Evolutionary conservation across 129 eudicot species (phyloP), one percentile per base, ranked within the genome.

Genomic region (Sambucus nigra): DNA sequence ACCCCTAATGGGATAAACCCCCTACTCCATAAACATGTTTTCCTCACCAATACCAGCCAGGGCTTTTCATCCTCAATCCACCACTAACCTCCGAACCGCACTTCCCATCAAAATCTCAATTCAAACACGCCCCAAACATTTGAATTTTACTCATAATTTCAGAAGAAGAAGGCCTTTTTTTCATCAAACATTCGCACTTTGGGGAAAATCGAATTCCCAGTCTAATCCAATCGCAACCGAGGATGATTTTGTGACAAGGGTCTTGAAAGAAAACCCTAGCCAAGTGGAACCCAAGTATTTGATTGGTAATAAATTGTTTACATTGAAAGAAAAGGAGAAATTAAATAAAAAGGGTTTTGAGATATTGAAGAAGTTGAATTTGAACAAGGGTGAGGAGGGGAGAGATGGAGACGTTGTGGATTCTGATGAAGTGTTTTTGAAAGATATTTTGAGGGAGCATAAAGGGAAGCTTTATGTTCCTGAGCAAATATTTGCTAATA

Each of bases 401-500:
- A 18, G 27, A 51, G 64, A 59, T 33, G 73, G 44, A 32, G 25
- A 53, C 24, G 21, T 28, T 20, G 72, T 33, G 65, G 64, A 58
- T 27, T 72, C 55, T 10, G 64, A 59, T 9, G 73, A 76, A 28
- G 93, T 89, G 47, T 69, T 57, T 66, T 69, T 84, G 81, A 89
- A 84, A 69, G 97, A 89, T 64, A 63, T 89, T 28, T 60, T 89
- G 79, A 84, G 95, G 79, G 85, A 89, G 69, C 74, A 76, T 53
- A 89, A 66, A 69, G 97, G 95, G 73, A 78, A 84, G 57, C 86
- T 89, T 20, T 84, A 84, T 76, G 97, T 89, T 24, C 97, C 97
- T 19, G 95, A 84, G 59, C 86, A 84, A 71, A 71, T 79, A 60
- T 89, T 89, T 53, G 80, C 64, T 31, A 62, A 60, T 11, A 76